Evolutionary conservation across 768 basidiomycete species (phyloP).

Genomic region (Tulasnella sp.): DNA sequence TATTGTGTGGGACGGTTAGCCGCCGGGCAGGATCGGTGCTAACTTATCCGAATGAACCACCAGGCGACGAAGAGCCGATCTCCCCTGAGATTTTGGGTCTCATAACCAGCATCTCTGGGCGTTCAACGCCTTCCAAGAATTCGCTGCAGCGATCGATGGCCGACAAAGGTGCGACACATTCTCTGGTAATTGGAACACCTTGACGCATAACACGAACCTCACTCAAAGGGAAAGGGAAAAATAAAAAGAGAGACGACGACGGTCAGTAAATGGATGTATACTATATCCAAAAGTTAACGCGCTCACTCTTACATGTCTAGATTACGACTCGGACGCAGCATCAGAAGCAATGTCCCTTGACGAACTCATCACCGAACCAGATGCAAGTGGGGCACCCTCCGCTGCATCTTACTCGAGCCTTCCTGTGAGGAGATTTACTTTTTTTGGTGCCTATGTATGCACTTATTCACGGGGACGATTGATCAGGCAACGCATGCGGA

Average conservation of each 20-base stretch:
- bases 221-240: neutral
- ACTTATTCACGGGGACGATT: neutral
- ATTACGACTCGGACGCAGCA: constrained; percentile 5
- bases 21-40: neutral
- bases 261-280: neutral
- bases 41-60: neutral
- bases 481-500: neutral
- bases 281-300: neutral
- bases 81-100: neutral
- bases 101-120: neutral
- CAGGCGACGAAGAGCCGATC: neutral
- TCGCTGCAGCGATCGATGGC: neutral
- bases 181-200: neutral
- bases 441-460: too few relatives aligned
- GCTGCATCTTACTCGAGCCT: neutral
- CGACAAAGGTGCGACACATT: neutral
- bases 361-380: neutral
- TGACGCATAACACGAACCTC: neutral
- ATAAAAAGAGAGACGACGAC: neutral
- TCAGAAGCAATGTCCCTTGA: neutral
- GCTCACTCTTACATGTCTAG: neutral
- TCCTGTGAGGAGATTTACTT: neutral
- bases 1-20: neutral
- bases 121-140: neutral
- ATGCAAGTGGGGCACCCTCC: neutral